Conservation (phyloP, 2,329 filamentous ascomycete species). For the Calonectria pseudoturangicola region DNA sequence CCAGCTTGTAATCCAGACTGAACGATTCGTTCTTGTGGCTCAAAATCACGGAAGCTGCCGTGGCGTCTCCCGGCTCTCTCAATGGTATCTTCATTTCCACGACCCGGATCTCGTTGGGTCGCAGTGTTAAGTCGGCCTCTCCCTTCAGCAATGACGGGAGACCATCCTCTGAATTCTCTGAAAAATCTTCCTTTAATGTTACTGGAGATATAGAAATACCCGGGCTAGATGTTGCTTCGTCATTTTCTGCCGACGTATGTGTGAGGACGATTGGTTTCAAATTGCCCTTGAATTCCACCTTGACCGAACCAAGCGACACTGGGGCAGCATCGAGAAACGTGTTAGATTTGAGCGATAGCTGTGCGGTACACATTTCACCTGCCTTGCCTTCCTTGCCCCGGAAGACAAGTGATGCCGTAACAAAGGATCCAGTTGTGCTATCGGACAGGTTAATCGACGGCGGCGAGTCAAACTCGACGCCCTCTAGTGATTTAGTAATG, state of each 20-base stretch:
- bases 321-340: slow-evolving; percentile 72
- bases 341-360: slow-evolving; percentile 74
- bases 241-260: slow-evolving; percentile 58
- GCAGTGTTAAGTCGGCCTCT: slow-evolving; percentile 77
- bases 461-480: slow-evolving; percentile 64
- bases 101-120: slow-evolving; percentile 80
- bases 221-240: slow-evolving; percentile 19
- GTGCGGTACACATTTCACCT: slow-evolving; percentile 75
- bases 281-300: slow-evolving; percentile 74
- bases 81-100: slow-evolving; percentile 84
- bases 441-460: slow-evolving; percentile 72
- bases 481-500: slow-evolving; percentile 74
- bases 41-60: slow-evolving; percentile 78
- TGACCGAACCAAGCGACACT: slow-evolving; percentile 70
- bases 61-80: slow-evolving; percentile 87
- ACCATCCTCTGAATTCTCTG: slow-evolving; percentile 53
- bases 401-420: slow-evolving; percentile 75
- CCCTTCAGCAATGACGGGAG: slow-evolving; percentile 69
- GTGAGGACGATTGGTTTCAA: slow-evolving; percentile 73
- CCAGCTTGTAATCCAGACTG: slow-evolving; percentile 79
- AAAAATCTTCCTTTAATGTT: slow-evolving; percentile 57
- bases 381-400: slow-evolving; percentile 75
- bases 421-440: slow-evolving; percentile 70
- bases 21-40: slow-evolving; percentile 79
- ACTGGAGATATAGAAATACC: slow-evolving; percentile 54